Percentiles rank a stretch among this genome's conserved stretches.
These are phyloP conservation scores for Penicillium expansum DNA, from an alignment of 2,329 filamentous ascomycete species.

Conservation along the genomic window DNA sequence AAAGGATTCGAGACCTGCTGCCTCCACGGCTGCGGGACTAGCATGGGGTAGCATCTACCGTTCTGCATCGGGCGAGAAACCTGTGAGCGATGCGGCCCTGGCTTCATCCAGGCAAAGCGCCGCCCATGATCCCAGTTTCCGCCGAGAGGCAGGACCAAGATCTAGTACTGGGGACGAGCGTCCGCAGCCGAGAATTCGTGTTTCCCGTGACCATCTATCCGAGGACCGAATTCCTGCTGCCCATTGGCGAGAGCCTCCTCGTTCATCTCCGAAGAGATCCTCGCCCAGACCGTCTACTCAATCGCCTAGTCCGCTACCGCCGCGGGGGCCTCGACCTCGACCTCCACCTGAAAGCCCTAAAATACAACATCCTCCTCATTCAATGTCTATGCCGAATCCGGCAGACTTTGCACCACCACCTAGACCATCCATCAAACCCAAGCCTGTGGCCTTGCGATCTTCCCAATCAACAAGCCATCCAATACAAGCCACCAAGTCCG, in stretches of 20 bases:
- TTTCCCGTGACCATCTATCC: constrained; percentile 5
- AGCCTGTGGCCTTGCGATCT: constrained; percentile 35
- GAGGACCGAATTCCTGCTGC: constrained; percentile 20
- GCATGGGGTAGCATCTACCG: constrained; percentile 53
- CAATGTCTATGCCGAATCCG: constrained; percentile 21
- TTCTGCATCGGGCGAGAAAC: constrained; percentile 26
- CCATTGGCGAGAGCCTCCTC: constrained; percentile 24
- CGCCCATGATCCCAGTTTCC: constrained; percentile 27
- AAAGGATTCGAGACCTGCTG: constrained; percentile 51
- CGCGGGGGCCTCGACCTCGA: constrained; percentile 14
- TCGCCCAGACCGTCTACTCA: constrained; percentile 13
- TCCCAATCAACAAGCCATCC: constrained; percentile 18
- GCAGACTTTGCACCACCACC: constrained; percentile 23
- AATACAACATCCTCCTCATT: constrained; percentile 9
- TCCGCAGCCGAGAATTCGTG: constrained; percentile 10
- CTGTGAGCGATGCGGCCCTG: constrained; percentile 28
- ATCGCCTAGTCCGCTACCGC: neutral
- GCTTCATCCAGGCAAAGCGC: constrained; percentile 30
- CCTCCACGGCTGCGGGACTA: constrained; percentile 61
- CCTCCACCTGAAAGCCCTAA: constrained; percentile 18
- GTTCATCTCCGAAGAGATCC: constrained; percentile 13
- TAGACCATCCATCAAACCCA: constrained; percentile 38
- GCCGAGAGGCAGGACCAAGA: constrained; percentile 26
- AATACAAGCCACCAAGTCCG: constrained; percentile 21
- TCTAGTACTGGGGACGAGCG: constrained; percentile 27